phyloP scores from a whole-genome alignment of 345 rosid genomes.

The Brassica juncea region DNA sequence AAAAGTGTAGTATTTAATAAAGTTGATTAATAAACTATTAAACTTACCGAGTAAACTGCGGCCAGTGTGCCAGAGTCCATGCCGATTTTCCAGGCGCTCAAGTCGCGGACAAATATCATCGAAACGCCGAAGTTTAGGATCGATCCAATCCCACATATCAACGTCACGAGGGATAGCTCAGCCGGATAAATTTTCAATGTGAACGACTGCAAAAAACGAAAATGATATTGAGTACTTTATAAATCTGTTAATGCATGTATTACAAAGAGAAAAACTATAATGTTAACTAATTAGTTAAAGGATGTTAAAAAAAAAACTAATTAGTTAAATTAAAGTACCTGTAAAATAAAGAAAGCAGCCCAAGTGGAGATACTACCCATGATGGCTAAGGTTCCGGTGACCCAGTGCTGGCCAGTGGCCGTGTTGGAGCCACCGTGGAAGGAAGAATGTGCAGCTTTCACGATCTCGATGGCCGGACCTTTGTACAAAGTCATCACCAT shows the following conservation, averaged over 20 bases:
- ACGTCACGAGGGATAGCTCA: constrained; percentile 69
- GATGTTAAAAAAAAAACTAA: no score
- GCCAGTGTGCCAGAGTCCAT: constrained; percentile 77
- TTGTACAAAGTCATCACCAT: constrained; percentile 92
- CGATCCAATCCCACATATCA: constrained; percentile 69
- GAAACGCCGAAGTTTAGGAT: constrained; percentile 61
- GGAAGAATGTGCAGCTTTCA: constrained; percentile 40
- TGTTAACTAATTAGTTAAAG: background rate
- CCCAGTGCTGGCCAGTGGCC: constrained; percentile 54
- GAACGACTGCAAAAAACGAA: constrained; percentile 52
- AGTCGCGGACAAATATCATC: constrained; percentile 66
- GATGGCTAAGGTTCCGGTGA: constrained; percentile 64
- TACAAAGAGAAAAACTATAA: background rate
- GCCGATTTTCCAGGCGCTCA: constrained; percentile 69
- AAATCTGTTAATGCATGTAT: background rate
- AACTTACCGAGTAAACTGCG: constrained; percentile 66
- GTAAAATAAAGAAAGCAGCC: constrained; percentile 73
- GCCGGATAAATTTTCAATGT: constrained; percentile 86
- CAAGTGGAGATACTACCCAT: constrained; percentile 62
- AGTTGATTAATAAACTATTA: background rate
- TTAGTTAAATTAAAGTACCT: constrained; percentile 14
- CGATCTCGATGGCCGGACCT: constrained; percentile 71
- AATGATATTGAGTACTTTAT: background rate
- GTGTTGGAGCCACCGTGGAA: constrained; percentile 38
- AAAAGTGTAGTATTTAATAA: background rate